Base-by-base conservation (phyloP, 2,329 filamentous ascomycete genomes). In the Coniella vitis region DNA sequence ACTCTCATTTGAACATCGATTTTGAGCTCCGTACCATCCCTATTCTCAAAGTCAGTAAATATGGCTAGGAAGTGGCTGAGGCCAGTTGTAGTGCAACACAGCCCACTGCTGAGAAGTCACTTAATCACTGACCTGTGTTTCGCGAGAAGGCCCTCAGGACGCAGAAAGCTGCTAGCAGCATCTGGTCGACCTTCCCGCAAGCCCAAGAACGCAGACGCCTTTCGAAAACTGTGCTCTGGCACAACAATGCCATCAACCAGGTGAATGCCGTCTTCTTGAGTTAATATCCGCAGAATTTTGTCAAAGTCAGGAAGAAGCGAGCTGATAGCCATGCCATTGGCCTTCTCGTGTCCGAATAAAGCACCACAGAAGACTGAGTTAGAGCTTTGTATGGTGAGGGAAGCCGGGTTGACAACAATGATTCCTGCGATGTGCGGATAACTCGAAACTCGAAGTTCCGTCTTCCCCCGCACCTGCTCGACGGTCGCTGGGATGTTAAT, bases 381-480 rank as follows among this genome's bases (percentile, higher is more conserved):
- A 8, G 90, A 93, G 68, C 90, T 96, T 62, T 87, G 87, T 59
- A 98, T 86, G 43, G 81, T 79, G 55, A 97, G 75, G 1, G 78
- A 82, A 25, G 81, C 71, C 1, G 91, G 85, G n/a, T 87, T 85
- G 12, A 98, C 75, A 8, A 98, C 90, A 61, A 98, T 83, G 60
- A 98, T 96, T 42, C 93, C 93, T 48, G 93, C 93, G 67, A 98
- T 96, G 63, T 98, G 91, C 14, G 93, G 93, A 56, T 96, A 95
- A 62, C 90, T 95, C 14, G 91, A 95, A 38, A 98, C 79, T 45
- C 88, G 83, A 55, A 98, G 77, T 56, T 87, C 83, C 16, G 81
- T 76, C 57, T 83, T 74, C 37, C 79, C 82, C 31, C 80, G 76
- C 3, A 87, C 71, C 60, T 87, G 84, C 52, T 90, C 83, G 43